Percentiles rank a stretch among this genome's conserved stretches.
phyloP scores from a whole-genome alignment of 495 filamentous ascomycete species.

The Rhypophila decipiens region DNA sequence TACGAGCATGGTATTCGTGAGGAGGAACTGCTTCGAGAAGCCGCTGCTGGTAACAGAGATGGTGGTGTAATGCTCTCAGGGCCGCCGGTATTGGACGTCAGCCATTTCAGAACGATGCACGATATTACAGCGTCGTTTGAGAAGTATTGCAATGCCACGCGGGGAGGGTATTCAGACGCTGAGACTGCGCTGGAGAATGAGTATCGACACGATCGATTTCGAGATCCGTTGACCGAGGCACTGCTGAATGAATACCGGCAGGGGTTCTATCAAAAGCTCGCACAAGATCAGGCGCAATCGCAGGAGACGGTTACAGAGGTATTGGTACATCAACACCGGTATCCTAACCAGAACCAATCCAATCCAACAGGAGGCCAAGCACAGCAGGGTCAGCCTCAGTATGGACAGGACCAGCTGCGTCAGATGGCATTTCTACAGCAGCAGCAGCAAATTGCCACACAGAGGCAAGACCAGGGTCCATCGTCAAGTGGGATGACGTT shows the following conservation, averaged over 20 bases:
- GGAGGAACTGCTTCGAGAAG: background rate
- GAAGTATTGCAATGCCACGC: constrained; percentile 1
- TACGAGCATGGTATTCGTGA: background rate
- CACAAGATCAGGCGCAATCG: no score
- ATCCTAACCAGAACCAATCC: no score
- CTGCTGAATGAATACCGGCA: background rate
- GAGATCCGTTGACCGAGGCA: background rate
- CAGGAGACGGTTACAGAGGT: no score
- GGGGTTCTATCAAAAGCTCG: no score
- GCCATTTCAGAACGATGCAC: constrained; percentile 7
- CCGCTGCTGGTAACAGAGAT: background rate
- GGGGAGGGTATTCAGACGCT: background rate
- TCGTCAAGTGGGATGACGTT: no score
- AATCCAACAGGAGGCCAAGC: no score
- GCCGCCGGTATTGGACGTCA: background rate
- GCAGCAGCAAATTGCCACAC: no score
- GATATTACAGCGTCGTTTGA: constrained; percentile 6
- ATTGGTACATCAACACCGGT: no score
- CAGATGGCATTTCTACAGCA: no score
- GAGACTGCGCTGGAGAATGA: constrained; percentile 2
- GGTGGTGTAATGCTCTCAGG: background rate
- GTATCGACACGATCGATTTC: background rate
- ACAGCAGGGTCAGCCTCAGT: no score
- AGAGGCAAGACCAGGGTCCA: no score
- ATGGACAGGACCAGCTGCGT: no score